A percentile compares a stretch with the other conserved stretches of the same genome.
phyloP scores from a whole-genome alignment of 768 basidiomycete species.

The Kockovaella imperatae region DNA sequence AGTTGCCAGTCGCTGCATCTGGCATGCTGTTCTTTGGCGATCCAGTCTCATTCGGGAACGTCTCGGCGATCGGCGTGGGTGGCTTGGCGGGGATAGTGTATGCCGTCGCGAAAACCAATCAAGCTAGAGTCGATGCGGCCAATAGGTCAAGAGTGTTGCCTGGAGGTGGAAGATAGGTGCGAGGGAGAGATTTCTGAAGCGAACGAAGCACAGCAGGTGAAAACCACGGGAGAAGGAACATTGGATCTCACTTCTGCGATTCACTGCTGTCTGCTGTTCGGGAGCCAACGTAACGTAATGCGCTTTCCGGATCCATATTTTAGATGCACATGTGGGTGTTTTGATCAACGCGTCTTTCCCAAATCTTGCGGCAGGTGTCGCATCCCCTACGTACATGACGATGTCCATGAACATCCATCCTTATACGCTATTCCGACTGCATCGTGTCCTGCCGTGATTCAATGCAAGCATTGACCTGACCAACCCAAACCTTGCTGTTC shows the following conservation, averaged over 20 bases:
- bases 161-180: constrained; percentile 7
- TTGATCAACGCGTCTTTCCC: no score
- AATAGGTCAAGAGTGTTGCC: constrained; percentile 30
- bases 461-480: no score
- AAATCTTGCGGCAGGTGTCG: no score
- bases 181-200: neutral
- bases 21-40: constrained; percentile 82
- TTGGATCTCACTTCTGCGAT: no score
- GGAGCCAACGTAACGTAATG: constrained; percentile 6
- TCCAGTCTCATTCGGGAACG: constrained; percentile 72
- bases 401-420: no score
- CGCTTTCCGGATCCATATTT: no score
- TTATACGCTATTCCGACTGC: no score
- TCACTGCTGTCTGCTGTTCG: constrained; percentile 7
- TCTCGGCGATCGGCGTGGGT: constrained; percentile 76
- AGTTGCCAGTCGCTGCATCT: constrained; percentile 87
- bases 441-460: no score
- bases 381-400: no score
- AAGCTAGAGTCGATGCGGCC: constrained; percentile 64
- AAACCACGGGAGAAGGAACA: neutral
- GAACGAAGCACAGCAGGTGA: neutral
- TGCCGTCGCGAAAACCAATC: constrained; percentile 88
- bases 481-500: no score
- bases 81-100: constrained; percentile 89
- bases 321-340: no score